Base-by-base conservation (phyloP, 805 yeast species). In the Torulaspora gathmanii region DNA sequence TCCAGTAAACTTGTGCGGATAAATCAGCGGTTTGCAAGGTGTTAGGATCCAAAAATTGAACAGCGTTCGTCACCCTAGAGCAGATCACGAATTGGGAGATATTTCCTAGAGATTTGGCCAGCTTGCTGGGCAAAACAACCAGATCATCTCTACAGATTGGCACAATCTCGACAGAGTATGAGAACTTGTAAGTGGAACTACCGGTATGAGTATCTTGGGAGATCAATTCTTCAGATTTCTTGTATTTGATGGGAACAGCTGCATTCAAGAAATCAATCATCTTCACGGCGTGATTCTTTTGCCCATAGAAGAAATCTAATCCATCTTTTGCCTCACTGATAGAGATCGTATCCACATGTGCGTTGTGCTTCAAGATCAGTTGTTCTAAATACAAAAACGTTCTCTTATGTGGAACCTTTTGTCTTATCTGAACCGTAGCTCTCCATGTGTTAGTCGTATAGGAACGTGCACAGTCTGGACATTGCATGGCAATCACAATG, bases 371-470 rank as follows among this genome's bases (percentile, higher is more conserved):
- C 68, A 93, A 75, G 58, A 93, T 93, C 67, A 95, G 75, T 71
- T 93, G 99, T 72, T 93, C 99, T 58, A 93, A 78, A 62, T 87
- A 93, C 65, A 91, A 77, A 67, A 93, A 91, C 7, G 99, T 93
- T 75, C 96, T 83, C 71, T 93, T 93, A 69, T 93, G 99, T 13
- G 87, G 80, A 29, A 93, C 99, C 65, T 95, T 93, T 70, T 93
- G 99, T 71, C 99, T 83, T 58, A 95, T 85, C 72, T 93, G 99
- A 29, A 95, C 95, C 23, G 91, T 80, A 26, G 99, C 97, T 68
- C 93, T 84, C 99, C 99, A 93, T 4, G 98, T 95, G 68, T 93
- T 88, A 22, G 95, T 85, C 26, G 99, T 93, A 61, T 84, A 93
- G 1, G 96, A 85, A 67, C 88, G 90, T 44, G 98, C 99, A 80